A percentile compares a stretch with the other conserved stretches of the same genome.
Evolutionary conservation across 768 basidiomycete genomes (phyloP).

Genomic region (Calocybe indica): DNA sequence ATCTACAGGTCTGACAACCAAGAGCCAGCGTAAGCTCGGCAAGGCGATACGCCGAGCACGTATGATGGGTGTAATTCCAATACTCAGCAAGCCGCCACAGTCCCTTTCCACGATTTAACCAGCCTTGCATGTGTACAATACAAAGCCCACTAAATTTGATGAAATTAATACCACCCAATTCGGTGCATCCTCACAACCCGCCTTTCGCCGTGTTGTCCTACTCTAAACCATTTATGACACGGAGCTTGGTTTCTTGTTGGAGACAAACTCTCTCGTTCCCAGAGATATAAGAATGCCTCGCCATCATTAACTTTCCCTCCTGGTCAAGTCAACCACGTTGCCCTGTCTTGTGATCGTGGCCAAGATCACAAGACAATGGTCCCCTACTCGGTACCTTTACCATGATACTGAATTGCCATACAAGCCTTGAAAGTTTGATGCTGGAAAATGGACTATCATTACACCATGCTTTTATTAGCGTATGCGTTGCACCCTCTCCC

Average conservation of each 20-base stretch:
- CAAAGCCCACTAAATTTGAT: conserved; percentile 1
- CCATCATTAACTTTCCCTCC: no score
- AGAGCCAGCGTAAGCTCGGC: conserved; percentile 70
- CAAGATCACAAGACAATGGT: neutral
- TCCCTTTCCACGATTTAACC: conserved; percentile 3
- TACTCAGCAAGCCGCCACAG: conserved; percentile 26
- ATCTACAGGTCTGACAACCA: conserved; percentile 67
- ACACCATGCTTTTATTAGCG: conserved; percentile 8
- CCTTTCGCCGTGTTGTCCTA: no score
- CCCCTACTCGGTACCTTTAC: neutral
- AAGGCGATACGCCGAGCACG: conserved; percentile 87
- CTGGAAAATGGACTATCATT: conserved; percentile 4
- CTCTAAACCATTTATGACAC: no score
- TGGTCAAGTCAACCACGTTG: no score
- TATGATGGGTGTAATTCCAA: conserved; percentile 84
- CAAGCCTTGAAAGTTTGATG: conserved; percentile 2
- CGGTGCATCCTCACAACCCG: no score
- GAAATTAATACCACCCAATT: no score
- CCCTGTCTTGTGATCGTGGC: neutral
- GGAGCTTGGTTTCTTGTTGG: no score
- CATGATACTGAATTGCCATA: conserved; percentile 5
- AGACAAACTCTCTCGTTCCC: no score
- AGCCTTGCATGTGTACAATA: conserved; percentile 1
- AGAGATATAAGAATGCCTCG: no score
- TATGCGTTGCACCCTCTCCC: conserved; percentile 5